Conservation (phyloP, 129 eudicot species). For the Mikania micrantha region DNA sequence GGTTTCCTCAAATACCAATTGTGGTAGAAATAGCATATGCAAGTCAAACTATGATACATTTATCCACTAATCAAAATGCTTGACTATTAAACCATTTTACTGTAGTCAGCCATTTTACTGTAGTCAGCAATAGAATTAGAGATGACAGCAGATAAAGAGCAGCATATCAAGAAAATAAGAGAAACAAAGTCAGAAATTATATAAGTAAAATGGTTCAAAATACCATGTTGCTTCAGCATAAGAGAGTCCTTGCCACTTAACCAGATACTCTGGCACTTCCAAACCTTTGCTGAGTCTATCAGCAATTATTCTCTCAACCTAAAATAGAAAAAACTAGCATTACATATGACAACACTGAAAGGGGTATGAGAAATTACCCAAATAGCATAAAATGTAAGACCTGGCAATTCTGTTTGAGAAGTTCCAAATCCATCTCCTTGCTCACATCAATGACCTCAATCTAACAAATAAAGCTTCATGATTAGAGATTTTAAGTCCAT, state of each 20-base stretch:
- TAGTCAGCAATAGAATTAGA: neutral
- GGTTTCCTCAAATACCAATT: neutral
- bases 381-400: slow-evolving; percentile 25
- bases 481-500: neutral
- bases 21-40: neutral
- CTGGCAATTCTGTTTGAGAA: slow-evolving; percentile 92
- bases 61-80: neutral
- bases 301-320: slow-evolving; percentile 97
- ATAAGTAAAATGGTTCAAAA: neutral
- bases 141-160: neutral
- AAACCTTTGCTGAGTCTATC: slow-evolving; percentile 62
- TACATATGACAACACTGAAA: slow-evolving; percentile 1
- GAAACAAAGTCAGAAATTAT: neutral
- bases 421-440: slow-evolving; percentile 99
- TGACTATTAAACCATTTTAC: neutral
- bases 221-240: slow-evolving; percentile 99
- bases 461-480: slow-evolving; percentile 27
- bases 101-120: too few relatives aligned
- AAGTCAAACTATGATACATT: neutral
- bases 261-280: slow-evolving; percentile 81
- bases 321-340: slow-evolving; percentile 2
- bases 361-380: neutral
- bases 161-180: neutral
- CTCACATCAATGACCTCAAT: slow-evolving; percentile 97
- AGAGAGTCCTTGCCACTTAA: slow-evolving; percentile 97